Base-by-base conservation (phyloP, 2,329 filamentous ascomycete genomes). In the Ambrosiella xylebori region DNA sequence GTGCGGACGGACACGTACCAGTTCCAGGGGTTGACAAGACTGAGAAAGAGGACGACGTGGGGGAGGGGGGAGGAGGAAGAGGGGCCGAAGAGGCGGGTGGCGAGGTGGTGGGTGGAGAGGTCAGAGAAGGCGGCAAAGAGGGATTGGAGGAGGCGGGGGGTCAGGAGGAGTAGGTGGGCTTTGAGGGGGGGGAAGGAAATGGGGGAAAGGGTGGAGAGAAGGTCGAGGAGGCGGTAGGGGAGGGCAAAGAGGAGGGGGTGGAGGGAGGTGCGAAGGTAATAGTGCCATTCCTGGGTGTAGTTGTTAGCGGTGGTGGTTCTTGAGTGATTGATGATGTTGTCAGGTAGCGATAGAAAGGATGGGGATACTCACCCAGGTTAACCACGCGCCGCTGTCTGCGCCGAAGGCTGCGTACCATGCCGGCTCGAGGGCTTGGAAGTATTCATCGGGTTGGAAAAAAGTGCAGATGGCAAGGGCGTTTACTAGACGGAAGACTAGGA, bases 361-460 rank as follows among this genome's bases (percentile, higher is more conserved):
- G 40, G 12, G 35, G 40, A 58, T 56, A 57, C 6, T 66, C 76
- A 95, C 91, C 93, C 93, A 98, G 62, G 93, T 98, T 65, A 96
- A 77, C 88, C 91, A 98, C 36, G 91, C 88, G 62, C 86, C 86
- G 69, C 84, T 86, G 12, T 76, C 68, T 1, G 74, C 66, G 19
- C 90, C 90, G 75, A 95, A 96, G 2, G 86, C 86, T 58, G 93
- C 77, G 65, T 83, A 76, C 90, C 91, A 97, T 63, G 93, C 93
- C 57, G 93, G 91, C 72, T 98, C 93, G 50, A 97, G 79, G 1
- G 89, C 86, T 68, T 98, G 93, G 66, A 93, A 98, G 74, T 88
- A 97, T 70, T 98, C 93, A 73, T 98, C 93, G 36, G 93, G 93
- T 70, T 98, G 93, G 72, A 98, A 98, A 69, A 96, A 98, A 17